phyloP scores from a whole-genome alignment of 331 rosid species.

The Erythrophleum ivorense region DNA sequence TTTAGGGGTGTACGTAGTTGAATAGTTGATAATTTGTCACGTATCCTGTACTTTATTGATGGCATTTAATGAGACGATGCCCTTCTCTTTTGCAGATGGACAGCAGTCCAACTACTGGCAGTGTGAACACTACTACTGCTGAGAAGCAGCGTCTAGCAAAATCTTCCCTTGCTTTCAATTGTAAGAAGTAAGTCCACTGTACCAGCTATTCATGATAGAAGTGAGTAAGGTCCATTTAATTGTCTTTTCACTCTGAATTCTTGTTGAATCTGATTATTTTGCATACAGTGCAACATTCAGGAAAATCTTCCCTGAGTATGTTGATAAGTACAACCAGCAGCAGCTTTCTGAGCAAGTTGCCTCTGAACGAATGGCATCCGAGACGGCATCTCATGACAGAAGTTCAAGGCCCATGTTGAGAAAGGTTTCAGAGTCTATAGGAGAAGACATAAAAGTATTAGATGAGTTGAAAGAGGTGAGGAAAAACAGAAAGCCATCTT shows the following conservation, averaged over 20 bases:
- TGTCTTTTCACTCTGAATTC: slow-evolving; percentile 32
- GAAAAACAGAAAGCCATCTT: slow-evolving; percentile 57
- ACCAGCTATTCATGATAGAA: slow-evolving; percentile 12
- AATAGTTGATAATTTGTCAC: neutral
- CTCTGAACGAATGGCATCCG: slow-evolving; percentile 55
- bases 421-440: slow-evolving; percentile 47
- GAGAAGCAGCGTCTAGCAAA: slow-evolving; percentile 97
- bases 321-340: slow-evolving; percentile 83
- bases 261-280: slow-evolving; percentile 31
- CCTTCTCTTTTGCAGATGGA: slow-evolving; percentile 73
- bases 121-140: slow-evolving; percentile 79
- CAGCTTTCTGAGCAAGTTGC: slow-evolving; percentile 59
- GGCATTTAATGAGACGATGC: slow-evolving; percentile 3
- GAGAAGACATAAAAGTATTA: slow-evolving; percentile 52
- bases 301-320: slow-evolving; percentile 92
- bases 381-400: slow-evolving; percentile 42
- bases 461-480: slow-evolving; percentile 51
- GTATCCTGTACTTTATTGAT: slow-evolving; percentile 29
- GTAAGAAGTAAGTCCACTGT: slow-evolving; percentile 74
- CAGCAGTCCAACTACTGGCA: slow-evolving; percentile 96
- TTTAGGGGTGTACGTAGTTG: neutral
- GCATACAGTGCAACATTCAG: slow-evolving; percentile 77
- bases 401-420: slow-evolving; percentile 56
- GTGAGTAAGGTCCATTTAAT: slow-evolving; percentile 13
- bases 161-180: slow-evolving; percentile 86